Evolutionary conservation across 768 basidiomycete species (phyloP), one percentile per base, ranked within the genome.

Genomic region (Sarcodon sp.): DNA sequence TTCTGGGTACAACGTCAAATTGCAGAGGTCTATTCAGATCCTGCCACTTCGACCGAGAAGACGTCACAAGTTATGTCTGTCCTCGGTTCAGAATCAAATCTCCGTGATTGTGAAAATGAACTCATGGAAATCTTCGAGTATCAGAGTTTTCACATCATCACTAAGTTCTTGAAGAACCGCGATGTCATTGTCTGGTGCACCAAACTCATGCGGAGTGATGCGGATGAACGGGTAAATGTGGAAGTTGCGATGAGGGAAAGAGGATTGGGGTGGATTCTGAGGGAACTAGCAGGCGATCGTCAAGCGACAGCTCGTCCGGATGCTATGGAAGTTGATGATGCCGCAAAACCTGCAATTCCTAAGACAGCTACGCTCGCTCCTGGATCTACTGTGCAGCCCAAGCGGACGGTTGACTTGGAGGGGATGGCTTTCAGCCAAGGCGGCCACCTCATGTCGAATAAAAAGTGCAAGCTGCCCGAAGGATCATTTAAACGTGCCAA

Each of bases 1-100:
- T 98, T 98, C 79, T 99, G 93, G 93, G 89, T 99, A 0, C 96
- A 99, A 59, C 83, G 93, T 1, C 86, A 94, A 50, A 82, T 98
- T 45, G 79, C 87, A 0, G 82, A 89, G 59, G 73, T 91, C 11
- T 97, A 96, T 59, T 76, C 93, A 4, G 96, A 99, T 60, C 88
- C 96, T 2, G 84, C 91, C 57, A 96, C 90, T 12, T 87, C 92
- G 3, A 84, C 91, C 49, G 87, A 90, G 65, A 93, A 98, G 57
- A 87, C 96, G 0, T 68, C 83, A 1, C 67, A 81, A 8, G 91
- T 93, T 1, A 79, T 98, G 47, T 76, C 77, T 47, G 79, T 90
- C 58, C 84, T 96, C 44, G 79, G 80, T 18, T 91, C 90, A 2
- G 92, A 94, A 58, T 83, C 86, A 8, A 79, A 76, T 62, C 70